These are phyloP conservation scores for Avicennia marina DNA, from an alignment of 257 asterid genomes.

Conservation along the genomic window DNA sequence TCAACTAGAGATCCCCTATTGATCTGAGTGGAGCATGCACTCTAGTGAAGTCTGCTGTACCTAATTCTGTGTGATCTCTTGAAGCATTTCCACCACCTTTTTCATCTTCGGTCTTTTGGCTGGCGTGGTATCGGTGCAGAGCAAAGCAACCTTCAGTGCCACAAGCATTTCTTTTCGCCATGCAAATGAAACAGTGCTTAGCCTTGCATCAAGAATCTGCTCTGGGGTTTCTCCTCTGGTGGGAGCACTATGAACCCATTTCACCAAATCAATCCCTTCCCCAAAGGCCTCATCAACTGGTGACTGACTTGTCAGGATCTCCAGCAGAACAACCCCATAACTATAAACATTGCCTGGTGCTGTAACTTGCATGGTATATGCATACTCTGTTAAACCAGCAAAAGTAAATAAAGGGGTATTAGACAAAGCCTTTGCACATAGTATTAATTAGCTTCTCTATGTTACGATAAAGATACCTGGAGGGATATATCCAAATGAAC, in stretches of 20 bases:
- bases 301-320: conserved; percentile 71
- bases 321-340: conserved; percentile 91
- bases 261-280: conserved; percentile 95
- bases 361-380: conserved; percentile 98
- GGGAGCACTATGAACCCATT: conserved; percentile 93
- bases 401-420: too few relatives aligned
- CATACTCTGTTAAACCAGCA: conserved; percentile 57
- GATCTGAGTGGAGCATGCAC: too few relatives aligned
- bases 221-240: conserved; percentile 94
- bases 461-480: conserved; percentile 77
- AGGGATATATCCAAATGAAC: conserved; percentile 97
- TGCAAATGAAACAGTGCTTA: conserved; percentile 81
- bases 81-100: conserved; percentile 89
- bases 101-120: conserved; percentile 97
- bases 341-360: conserved; percentile 97
- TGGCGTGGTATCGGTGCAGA: conserved; percentile 84
- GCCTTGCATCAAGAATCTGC: conserved; percentile 90
- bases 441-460: too few relatives aligned
- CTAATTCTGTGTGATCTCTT: conserved; percentile 47
- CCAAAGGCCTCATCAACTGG: conserved; percentile 97
- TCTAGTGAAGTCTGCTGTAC: neutral
- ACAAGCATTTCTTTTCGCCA: conserved; percentile 98
- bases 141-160: conserved; percentile 70
- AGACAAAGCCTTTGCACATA: too few relatives aligned
- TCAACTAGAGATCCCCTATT: too few relatives aligned